These are phyloP conservation scores for Sporopachydermia lactativora DNA, from an alignment of 805 yeast genomes.

Conservation along the genomic window DNA sequence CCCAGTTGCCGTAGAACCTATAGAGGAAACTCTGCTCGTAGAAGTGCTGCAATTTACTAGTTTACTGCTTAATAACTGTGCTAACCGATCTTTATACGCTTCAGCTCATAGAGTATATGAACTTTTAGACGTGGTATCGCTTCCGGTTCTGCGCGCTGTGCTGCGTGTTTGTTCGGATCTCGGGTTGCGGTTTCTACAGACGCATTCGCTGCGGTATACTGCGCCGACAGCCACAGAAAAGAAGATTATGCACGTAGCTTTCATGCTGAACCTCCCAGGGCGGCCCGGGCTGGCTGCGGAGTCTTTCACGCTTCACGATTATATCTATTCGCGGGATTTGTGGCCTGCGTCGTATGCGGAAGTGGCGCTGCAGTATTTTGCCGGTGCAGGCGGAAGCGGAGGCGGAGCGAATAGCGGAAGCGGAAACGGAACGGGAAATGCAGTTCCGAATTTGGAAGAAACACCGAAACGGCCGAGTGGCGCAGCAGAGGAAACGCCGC, in stretches of 20 bases:
- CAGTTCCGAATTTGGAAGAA: no score
- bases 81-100: conserved; percentile 53
- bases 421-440: no score
- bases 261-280: conserved; percentile 25
- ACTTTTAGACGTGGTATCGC: conserved; percentile 43
- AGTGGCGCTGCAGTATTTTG: conserved; percentile 16
- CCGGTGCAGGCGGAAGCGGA: neutral
- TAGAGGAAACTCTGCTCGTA: conserved; percentile 34
- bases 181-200: conserved; percentile 43
- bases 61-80: conserved; percentile 51
- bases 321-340: conserved; percentile 10
- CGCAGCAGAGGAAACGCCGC: neutral
- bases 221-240: conserved; percentile 30
- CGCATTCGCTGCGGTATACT: conserved; percentile 26
- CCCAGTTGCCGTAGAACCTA: conserved; percentile 28
- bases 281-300: conserved; percentile 12
- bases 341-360: conserved; percentile 14
- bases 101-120: conserved; percentile 46
- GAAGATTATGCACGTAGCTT: conserved; percentile 38
- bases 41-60: conserved; percentile 49
- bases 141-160: conserved; percentile 44
- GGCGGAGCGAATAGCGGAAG: no score
- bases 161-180: conserved; percentile 44
- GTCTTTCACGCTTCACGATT: conserved; percentile 13
- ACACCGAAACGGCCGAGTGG: no score